Base-by-base conservation (phyloP, 73 alveolate species). In the Paramecium sonneborni region DNA sequence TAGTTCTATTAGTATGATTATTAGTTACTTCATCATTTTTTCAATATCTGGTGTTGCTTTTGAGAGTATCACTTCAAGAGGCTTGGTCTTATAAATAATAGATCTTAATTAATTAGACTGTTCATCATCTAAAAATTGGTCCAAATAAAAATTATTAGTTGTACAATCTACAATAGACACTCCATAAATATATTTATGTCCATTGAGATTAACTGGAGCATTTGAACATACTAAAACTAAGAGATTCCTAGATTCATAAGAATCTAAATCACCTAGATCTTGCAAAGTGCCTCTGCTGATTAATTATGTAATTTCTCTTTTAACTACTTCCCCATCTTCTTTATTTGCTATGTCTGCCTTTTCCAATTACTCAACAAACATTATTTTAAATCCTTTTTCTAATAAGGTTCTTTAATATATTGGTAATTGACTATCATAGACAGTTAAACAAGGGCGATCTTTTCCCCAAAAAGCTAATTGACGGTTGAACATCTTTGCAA, bases 341-440 rank as follows among this genome's bases (percentile, higher is more conserved):
- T 92, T 90, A 46, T 85, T 86, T 11, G 88, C 43, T 38, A 95
- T 76, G 18, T 72, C 93, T 68, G 92, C 95, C 85, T 86, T 92
- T 72, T 95, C 99, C 7, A 96, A 92, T 85, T 96, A 93, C 43
- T 95, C 99, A 20, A 93, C 97, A 3, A 95, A 72, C 44, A 94
- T 96, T 15, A 96, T 94, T 86, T 93, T 95, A 52, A 92, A 56
- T 8, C 98, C 99, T 46, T 34, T 28, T 38, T 94, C 86, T 1
- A 95, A 92, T n/a, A 96, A 95, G 8, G 56, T 93, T 58, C 74
- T 85, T 14, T 93, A 88, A 76, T 95, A 85, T 37, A 92, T 57
- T 26, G 94, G 92, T 15, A 92, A 88, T 23, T 89, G 85, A 30
- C 92, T 88, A 39, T 94, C 93, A 74, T 93, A 95, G 41, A 96